These are phyloP conservation scores for Articulospora tetracladia DNA, from an alignment of 495 filamentous ascomycete genomes.

Conservation along the genomic window DNA sequence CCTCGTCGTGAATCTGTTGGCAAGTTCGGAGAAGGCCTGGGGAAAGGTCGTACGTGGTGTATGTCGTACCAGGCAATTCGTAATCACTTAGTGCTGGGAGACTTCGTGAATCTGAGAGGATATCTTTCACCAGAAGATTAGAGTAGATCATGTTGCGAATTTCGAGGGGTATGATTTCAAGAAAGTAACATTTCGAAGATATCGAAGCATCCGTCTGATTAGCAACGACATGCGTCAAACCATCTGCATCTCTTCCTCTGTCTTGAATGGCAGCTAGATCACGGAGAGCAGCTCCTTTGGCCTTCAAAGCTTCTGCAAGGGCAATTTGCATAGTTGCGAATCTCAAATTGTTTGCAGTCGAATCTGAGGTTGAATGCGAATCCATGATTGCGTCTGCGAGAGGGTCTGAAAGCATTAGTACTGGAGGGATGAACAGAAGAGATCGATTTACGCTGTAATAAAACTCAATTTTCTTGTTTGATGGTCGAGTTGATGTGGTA, in stretches of 20 bases:
- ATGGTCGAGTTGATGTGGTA: too few relatives aligned
- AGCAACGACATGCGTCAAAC: not conserved
- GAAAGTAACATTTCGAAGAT: not conserved
- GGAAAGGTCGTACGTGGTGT: not conserved
- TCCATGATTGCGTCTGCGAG: too few relatives aligned
- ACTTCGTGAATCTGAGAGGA: not conserved
- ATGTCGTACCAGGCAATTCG: not conserved
- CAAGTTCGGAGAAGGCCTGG: not conserved
- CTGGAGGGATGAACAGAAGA: too few relatives aligned
- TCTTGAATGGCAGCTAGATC: not conserved
- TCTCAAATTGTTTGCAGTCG: not conserved
- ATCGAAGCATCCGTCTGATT: not conserved
- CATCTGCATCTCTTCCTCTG: not conserved
- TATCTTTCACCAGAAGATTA: not conserved
- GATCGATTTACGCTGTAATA: too few relatives aligned
- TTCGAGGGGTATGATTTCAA: not conserved
- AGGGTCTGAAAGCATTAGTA: too few relatives aligned
- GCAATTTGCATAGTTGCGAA: not conserved
- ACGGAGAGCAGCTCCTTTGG: not conserved
- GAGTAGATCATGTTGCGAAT: conserved; percentile 1
- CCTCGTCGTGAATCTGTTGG: not conserved
- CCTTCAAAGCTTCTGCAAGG: not conserved
- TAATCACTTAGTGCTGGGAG: not conserved
- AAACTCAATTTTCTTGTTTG: too few relatives aligned
- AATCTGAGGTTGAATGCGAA: too few relatives aligned